These are phyloP conservation scores for Leccinum brunneo-olivaceum DNA, from an alignment of 1,284 basidiomycete genomes.

Conservation along the genomic window DNA sequence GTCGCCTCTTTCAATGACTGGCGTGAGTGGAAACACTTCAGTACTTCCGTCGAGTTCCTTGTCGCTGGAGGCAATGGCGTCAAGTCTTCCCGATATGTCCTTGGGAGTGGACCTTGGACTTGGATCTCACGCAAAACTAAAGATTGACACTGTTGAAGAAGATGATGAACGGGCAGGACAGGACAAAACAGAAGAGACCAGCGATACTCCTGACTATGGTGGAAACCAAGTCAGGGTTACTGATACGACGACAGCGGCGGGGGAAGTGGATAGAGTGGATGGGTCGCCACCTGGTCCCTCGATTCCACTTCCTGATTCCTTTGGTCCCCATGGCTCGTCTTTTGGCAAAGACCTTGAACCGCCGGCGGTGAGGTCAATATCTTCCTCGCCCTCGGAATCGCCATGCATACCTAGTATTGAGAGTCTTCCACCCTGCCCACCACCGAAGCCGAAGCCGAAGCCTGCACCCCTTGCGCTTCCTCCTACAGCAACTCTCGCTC, in stretches of 20 bases:
- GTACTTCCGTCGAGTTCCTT: conserved; percentile 1
- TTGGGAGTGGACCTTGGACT: conserved; percentile 17
- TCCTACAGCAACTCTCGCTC: conserved; percentile 8
- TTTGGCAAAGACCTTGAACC: conserved; percentile 9
- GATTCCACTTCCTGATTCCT: conserved; percentile 7
- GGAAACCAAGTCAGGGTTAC: conserved; percentile 1
- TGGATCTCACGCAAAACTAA: conserved; percentile 8
- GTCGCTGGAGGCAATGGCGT: conserved; percentile 1
- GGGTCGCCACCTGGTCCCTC: not conserved
- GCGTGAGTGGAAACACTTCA: not conserved
- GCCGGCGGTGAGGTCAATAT: not conserved
- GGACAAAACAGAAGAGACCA: not conserved
- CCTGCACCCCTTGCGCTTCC: conserved; percentile 13
- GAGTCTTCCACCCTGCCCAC: conserved; percentile 17
- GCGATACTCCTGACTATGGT: not conserved
- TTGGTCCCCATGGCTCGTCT: conserved; percentile 7
- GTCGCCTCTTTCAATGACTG: conserved; percentile 2
- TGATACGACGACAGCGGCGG: not conserved
- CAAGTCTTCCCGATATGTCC: conserved; percentile 16
- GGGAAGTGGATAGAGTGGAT: not conserved
- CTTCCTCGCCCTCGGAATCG: conserved; percentile 6
- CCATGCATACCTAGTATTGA: conserved; percentile 11
- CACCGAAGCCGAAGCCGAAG: conserved; percentile 14
- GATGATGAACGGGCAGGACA: conserved; percentile 4
- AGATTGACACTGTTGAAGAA: conserved; percentile 9